Evolutionary conservation across 768 basidiomycete species (phyloP).

Genomic region (Pholiota conissans): DNA sequence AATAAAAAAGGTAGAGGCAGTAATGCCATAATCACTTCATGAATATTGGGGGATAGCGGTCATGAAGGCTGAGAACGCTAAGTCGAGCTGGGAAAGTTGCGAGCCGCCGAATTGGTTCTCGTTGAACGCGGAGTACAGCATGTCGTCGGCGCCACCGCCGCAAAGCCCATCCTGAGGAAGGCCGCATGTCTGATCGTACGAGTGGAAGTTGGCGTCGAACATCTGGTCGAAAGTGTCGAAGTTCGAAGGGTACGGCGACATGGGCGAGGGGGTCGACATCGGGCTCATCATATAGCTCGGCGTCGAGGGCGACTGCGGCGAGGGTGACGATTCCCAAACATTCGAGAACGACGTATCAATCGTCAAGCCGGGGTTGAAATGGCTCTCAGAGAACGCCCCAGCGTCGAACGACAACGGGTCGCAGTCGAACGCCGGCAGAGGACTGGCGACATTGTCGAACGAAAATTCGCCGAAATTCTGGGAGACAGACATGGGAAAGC

Average conservation of each 20-base stretch:
- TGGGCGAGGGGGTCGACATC: slow-evolving; percentile 22
- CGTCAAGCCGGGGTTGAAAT: slow-evolving; percentile 27
- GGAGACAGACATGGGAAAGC: neutral
- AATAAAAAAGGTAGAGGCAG: neutral
- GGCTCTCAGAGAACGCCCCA: slow-evolving; percentile 13
- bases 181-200: slow-evolving; percentile 13
- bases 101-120: slow-evolving; percentile 11
- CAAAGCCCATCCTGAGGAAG: slow-evolving; percentile 5
- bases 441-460: slow-evolving; percentile 39
- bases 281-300: slow-evolving; percentile 33
- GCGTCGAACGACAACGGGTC: slow-evolving; percentile 13
- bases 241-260: slow-evolving; percentile 24
- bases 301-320: slow-evolving; percentile 43
- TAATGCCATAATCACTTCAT: neutral
- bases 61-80: slow-evolving; percentile 36
- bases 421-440: slow-evolving; percentile 17
- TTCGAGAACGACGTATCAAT: slow-evolving; percentile 41
- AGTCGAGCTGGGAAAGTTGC: slow-evolving; percentile 19
- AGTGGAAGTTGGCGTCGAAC: slow-evolving; percentile 20
- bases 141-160: slow-evolving; percentile 7
- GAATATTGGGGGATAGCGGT: slow-evolving; percentile 30
- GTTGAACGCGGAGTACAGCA: slow-evolving; percentile 9
- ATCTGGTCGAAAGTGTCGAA: slow-evolving; percentile 32
- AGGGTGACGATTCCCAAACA: slow-evolving; percentile 46
- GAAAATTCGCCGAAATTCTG: slow-evolving; percentile 49